Evolutionary conservation across 1,139 yeast species (phyloP), one percentile per base, ranked within the genome.

Genomic region (Protomyces macrosporus): DNA sequence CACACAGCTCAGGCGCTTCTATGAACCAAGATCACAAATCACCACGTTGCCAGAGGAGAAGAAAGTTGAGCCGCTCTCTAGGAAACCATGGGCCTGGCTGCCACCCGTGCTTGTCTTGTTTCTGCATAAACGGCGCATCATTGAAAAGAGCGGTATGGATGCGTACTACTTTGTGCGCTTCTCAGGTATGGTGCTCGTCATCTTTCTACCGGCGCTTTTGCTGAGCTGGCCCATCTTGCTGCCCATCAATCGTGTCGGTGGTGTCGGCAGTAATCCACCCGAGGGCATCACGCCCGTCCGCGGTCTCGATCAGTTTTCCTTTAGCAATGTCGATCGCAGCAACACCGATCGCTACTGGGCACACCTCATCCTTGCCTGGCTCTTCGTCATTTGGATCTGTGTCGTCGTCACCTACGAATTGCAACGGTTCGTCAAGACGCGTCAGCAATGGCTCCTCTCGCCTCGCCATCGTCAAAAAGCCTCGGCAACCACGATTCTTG

Each of bases 201-300:
- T 88, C 59, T 82, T 88, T 39, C 71, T 85, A 6, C 72, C 85
- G 10, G 95, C 95, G 1, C 83, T 88, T 62, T 68, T 88, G 36
- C 70, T 87, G 23, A 75, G 86, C 14, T 84, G 89, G 83, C 93
- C 97, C 36, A 82, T 93, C 66, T 77, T 93, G 66, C 80, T 93
- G 67, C 95, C 98, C 0, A 87, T 93, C 62, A 89, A 90, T 74
- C 95, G 95, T 12, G 85, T 96, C 6, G 86, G 88, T 69, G 93
- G 95, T 30, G 78, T 79, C 60, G 37, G 45, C 35, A 23, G 16
- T 14, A 30, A 40, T n/a, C 62, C 62, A 2, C 32, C 56, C 14
- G 40, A 37, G 1, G 77, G 79, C 50, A 75, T 80, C 63, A 66
- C 71, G 0, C 40, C 37, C 39, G 63, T 60, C 42, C 42, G 14